Percentiles rank a stretch among this genome's conserved stretches.
Conservation (phyloP, 176 grass and related monocot genomes). For the Ensete glaucum region DNA sequence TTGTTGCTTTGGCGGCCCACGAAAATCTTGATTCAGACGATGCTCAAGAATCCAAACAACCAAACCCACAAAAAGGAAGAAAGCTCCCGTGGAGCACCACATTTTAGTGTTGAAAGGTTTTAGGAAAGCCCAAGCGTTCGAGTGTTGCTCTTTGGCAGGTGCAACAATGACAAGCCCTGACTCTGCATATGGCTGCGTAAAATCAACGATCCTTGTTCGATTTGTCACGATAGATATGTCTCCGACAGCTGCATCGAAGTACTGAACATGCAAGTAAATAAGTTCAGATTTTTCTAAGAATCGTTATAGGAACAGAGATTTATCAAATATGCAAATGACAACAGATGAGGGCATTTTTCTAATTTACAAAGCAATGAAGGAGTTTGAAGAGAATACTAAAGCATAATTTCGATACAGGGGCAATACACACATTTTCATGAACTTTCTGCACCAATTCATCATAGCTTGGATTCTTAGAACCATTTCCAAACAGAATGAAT, state of each 20-base stretch:
- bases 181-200: constrained; percentile 11
- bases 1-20: constrained; percentile 2
- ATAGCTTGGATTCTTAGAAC: constrained; percentile 12
- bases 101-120: constrained; percentile 11
- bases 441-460: constrained; percentile 14
- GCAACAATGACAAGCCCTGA: constrained; percentile 18
- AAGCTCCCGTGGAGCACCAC: constrained; percentile 12
- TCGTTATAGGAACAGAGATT: no score
- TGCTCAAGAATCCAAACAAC: constrained; percentile 25
- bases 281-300: background rate
- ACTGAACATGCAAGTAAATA: background rate
- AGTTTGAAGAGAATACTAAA: background rate
- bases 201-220: constrained; percentile 14
- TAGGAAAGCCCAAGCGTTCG: constrained; percentile 12
- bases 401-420: background rate
- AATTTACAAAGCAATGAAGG: background rate
- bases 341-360: background rate
- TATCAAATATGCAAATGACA: background rate
- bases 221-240: constrained; percentile 20
- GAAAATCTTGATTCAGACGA: constrained; percentile 6
- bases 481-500: constrained; percentile 17
- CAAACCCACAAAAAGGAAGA: constrained; percentile 10
- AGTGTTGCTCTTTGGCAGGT: background rate
- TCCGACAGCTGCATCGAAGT: constrained; percentile 17
- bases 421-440: constrained; percentile 11